Percentiles rank a stretch among this genome's conserved stretches.
Conservation (phyloP, 1,139 yeast species). For the Suhomyces choctaworum region DNA sequence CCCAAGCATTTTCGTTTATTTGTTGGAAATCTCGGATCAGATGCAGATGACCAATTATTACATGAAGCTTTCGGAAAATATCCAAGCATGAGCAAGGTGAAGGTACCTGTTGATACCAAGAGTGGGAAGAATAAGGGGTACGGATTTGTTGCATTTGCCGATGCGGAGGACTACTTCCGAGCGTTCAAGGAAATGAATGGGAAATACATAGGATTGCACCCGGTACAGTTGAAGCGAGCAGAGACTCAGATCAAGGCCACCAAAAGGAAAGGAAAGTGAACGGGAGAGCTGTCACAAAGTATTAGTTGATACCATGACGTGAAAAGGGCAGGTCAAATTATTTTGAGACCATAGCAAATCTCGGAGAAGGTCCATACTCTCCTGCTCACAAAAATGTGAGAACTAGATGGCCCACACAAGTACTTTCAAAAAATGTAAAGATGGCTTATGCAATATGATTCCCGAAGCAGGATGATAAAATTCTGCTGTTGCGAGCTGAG, state of each 20-base stretch:
- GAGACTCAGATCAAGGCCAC: constrained; percentile 47
- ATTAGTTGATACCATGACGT: not conserved
- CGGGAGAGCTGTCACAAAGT: too few species aligned
- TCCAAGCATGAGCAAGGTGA: constrained; percentile 52
- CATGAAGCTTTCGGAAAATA: constrained; percentile 52
- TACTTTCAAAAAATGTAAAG: not conserved
- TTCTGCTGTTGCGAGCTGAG: too few species aligned
- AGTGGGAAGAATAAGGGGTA: constrained; percentile 57
- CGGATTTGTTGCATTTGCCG: constrained; percentile 68
- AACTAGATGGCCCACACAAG: too few species aligned
- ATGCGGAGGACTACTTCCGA: constrained; percentile 60
- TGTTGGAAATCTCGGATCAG: constrained; percentile 73
- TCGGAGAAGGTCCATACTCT: too few species aligned
- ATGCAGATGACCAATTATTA: constrained; percentile 60
- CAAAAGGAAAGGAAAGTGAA: constrained; percentile 17
- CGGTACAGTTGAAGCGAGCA: constrained; percentile 69
- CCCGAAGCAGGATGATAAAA: too few species aligned
- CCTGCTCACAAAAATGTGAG: too few species aligned
- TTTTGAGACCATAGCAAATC: too few species aligned
- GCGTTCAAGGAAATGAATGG: constrained; percentile 79
- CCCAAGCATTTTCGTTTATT: constrained; percentile 70
- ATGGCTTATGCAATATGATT: too few species aligned
- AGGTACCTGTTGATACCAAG: constrained; percentile 52
- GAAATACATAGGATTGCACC: constrained; percentile 72
- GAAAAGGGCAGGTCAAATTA: too few species aligned